These are phyloP conservation scores for Arachnomyces sp. DNA, from an alignment of 2,329 filamentous ascomycete genomes.

Conservation along the genomic window DNA sequence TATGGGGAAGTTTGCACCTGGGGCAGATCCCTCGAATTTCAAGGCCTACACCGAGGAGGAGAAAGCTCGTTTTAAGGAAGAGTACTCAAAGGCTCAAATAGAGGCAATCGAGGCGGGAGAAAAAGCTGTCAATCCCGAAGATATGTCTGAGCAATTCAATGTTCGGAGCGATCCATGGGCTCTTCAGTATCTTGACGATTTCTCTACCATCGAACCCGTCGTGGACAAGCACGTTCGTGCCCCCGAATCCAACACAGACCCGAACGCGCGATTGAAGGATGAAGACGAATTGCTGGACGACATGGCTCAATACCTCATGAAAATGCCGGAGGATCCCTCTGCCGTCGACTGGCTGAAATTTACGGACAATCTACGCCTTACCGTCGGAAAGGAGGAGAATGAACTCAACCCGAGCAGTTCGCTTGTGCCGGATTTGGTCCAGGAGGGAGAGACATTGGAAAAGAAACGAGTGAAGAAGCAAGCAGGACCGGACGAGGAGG, in stretches of 20 bases:
- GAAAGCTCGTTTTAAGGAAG: constrained; percentile 51
- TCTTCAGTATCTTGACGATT: constrained; percentile 72
- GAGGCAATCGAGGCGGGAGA: constrained; percentile 76
- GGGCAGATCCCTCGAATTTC: constrained; percentile 22
- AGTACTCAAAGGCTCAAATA: constrained; percentile 74
- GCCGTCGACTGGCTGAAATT: constrained; percentile 35
- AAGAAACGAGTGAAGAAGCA: constrained; percentile 22
- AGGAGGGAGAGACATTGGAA: constrained; percentile 29
- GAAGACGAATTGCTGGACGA: constrained; percentile 54
- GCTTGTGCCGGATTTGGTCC: constrained; percentile 45
- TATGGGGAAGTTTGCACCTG: constrained; percentile 17
- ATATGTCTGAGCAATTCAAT: constrained; percentile 65
- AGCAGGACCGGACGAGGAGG: constrained; percentile 23
- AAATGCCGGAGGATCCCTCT: constrained; percentile 46
- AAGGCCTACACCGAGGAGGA: constrained; percentile 61
- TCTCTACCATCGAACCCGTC: constrained; percentile 65
- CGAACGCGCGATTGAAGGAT: constrained; percentile 52
- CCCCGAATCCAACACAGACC: constrained; percentile 44
- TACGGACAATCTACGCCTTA: constrained; percentile 41
- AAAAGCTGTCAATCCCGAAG: constrained; percentile 61
- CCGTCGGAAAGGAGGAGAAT: constrained; percentile 42
- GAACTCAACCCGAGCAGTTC: constrained; percentile 42
- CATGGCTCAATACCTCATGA: constrained; percentile 35
- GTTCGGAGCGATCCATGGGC: constrained; percentile 64
- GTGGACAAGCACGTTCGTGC: constrained; percentile 60